Evolutionary conservation across 2,329 filamentous ascomycete genomes (phyloP), one percentile per base, ranked within the genome.

Genomic region (Calonectria montana): DNA sequence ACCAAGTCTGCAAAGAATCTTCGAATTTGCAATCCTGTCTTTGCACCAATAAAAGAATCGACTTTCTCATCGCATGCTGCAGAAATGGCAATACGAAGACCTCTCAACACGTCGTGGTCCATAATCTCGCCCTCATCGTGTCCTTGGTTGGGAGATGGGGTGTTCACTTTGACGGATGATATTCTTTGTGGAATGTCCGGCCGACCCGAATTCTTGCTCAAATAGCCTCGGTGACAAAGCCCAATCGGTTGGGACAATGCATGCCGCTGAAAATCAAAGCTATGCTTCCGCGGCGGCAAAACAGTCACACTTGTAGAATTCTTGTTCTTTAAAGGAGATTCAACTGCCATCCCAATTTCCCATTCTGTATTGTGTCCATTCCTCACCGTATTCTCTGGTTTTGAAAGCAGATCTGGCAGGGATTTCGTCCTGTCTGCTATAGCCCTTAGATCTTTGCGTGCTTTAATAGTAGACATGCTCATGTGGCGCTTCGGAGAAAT

Each of bases 41-140:
- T 85, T 25, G 86, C 81, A 31, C 85, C 82, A 66, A 91, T 87
- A 78, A 87, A 87, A 0, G 84, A 84, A 76, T 91, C 88, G 2
- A 90, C 84, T 41, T 86, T 81, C 67, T 88, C 86, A 67, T 91
- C 87, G 62, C 88, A 90, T 5, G 89, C 89, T 13, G 89, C 90
- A 6, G 87, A 87, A 35, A 88, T 86, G 6, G 88, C 89, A 45
- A 91, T 85, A 71, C 88, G 87, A 13, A 91, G 81, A 0, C 89
- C 90, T 63, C 86, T 84, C 61, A 91, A 84, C 3, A 91, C 86
- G 76, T 90, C 87, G 55, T 84, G 83, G 76, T 91, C 86, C 27
- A 80, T 81, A 35, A 89, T 85, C 41, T 83, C 78, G 15, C 75
- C 74, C 67, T 86, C 83, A 9, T 84, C 81, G n/a, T 81, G 75